phyloP scores from a whole-genome alignment of 1,139 yeast genomes.

The Pichia cactophila region DNA sequence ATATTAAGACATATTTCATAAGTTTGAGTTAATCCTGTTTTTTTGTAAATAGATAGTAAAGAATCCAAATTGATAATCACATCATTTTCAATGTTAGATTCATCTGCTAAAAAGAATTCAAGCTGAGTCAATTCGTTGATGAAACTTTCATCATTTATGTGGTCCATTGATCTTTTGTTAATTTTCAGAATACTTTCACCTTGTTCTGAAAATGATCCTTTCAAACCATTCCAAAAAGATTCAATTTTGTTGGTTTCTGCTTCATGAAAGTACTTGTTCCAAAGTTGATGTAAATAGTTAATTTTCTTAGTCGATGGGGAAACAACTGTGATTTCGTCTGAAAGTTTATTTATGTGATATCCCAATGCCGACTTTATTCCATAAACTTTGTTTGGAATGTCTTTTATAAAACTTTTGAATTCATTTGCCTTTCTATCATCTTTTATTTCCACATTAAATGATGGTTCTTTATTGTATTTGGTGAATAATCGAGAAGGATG shows the following conservation, averaged over 20 bases:
- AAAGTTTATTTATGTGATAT: constrained; percentile 23
- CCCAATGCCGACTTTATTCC: constrained; percentile 10
- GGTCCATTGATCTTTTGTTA: constrained; percentile 22
- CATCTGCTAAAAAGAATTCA: constrained; percentile 29
- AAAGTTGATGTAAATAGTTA: constrained; percentile 15
- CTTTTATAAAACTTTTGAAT: constrained; percentile 19
- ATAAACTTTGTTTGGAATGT: constrained; percentile 19
- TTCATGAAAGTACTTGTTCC: constrained; percentile 30
- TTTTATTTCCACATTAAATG: constrained; percentile 16
- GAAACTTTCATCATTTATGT: constrained; percentile 39
- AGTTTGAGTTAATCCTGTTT: constrained; percentile 38
- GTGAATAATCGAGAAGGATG: constrained; percentile 27
- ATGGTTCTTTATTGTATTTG: constrained; percentile 17
- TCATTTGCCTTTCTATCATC: constrained; percentile 18
- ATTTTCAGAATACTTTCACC: constrained; percentile 5
- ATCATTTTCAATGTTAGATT: constrained; percentile 18
- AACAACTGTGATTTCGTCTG: constrained; percentile 33
- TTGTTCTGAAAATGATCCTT: constrained; percentile 16
- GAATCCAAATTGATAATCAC: constrained; percentile 36
- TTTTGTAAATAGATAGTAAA: constrained; percentile 35
- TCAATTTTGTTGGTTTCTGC: constrained; percentile 30
- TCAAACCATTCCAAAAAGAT: constrained; percentile 33
- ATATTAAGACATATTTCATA: constrained; percentile 33
- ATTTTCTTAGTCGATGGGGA: constrained; percentile 16
- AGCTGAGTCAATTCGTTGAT: constrained; percentile 43